Conservation (phyloP, 148 eudicot species). For the Vaccinium vitisidaea region DNA sequence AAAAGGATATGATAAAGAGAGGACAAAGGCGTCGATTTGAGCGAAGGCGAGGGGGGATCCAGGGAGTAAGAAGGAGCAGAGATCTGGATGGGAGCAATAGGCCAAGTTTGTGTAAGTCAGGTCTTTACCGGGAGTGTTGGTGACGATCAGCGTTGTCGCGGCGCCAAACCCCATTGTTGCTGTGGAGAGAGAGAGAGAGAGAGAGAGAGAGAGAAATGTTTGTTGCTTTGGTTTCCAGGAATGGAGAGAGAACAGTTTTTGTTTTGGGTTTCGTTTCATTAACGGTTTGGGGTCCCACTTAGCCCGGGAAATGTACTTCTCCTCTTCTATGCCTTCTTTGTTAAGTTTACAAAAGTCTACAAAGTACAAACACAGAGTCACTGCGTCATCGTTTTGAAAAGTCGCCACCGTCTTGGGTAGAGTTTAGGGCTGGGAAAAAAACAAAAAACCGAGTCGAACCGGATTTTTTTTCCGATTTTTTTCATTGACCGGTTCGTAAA, state of each 20-base stretch:
- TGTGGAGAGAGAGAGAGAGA: conserved; percentile 4
- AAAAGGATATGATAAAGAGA: conserved; percentile 69
- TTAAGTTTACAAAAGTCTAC: too few relatives aligned
- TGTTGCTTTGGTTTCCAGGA: not conserved
- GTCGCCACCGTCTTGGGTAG: too few relatives aligned
- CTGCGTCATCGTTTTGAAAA: too few relatives aligned
- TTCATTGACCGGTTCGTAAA: too few relatives aligned
- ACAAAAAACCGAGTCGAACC: too few relatives aligned
- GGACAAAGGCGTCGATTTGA: conserved; percentile 48
- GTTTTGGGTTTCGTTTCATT: not conserved
- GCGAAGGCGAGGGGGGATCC: conserved; percentile 54
- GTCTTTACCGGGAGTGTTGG: conserved; percentile 58
- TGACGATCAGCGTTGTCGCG: conserved; percentile 50
- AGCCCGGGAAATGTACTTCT: too few relatives aligned
- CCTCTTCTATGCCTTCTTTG: too few relatives aligned
- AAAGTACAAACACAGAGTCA: too few relatives aligned
- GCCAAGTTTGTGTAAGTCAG: conserved; percentile 63
- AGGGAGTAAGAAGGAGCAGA: conserved; percentile 40
- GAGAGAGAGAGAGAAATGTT: not conserved
- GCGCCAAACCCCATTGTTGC: conserved; percentile 28
- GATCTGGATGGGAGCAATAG: conserved; percentile 58
- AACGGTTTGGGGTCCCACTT: not conserved
- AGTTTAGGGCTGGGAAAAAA: too few relatives aligned
- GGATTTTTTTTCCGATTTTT: too few relatives aligned
- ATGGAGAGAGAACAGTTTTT: not conserved